These are phyloP conservation scores for Penicillium tannophilum DNA, from an alignment of 495 filamentous ascomycete species.

Conservation along the genomic window DNA sequence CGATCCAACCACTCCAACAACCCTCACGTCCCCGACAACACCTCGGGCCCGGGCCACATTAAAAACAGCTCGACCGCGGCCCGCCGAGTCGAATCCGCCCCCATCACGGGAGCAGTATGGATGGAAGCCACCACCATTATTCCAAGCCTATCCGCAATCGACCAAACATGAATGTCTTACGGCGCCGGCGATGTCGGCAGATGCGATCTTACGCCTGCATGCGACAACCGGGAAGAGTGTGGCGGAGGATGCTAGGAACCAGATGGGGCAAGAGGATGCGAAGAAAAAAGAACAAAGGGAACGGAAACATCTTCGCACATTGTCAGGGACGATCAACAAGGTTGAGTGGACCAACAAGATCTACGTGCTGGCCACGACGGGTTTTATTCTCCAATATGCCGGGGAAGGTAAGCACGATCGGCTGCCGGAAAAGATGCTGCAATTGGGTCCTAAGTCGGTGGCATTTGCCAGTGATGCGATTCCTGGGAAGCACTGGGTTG, in stretches of 20 bases:
- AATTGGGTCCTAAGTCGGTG: slow-evolving; percentile 80
- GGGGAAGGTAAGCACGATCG: slow-evolving; percentile 79
- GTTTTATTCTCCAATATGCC: slow-evolving; percentile 85
- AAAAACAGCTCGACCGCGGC: slow-evolving; percentile 25
- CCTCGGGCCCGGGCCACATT: slow-evolving; percentile 26
- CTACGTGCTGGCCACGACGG: slow-evolving; percentile 78
- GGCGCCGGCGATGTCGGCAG: slow-evolving; percentile 53
- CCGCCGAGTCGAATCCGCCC: slow-evolving; percentile 21
- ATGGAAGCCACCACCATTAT: slow-evolving; percentile 83
- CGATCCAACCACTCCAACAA: slow-evolving; percentile 25
- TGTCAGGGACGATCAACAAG: slow-evolving; percentile 63
- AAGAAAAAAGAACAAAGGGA: slow-evolving; percentile 50
- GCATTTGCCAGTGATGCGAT: slow-evolving; percentile 94
- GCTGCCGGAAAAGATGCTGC: slow-evolving; percentile 83
- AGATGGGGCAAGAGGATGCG: slow-evolving; percentile 15
- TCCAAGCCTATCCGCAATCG: slow-evolving; percentile 88
- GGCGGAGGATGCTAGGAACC: slow-evolving; percentile 8
- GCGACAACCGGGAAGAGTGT: slow-evolving; percentile 43
- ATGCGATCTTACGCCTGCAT: slow-evolving; percentile 61
- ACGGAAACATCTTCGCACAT: slow-evolving; percentile 47
- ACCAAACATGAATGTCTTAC: slow-evolving; percentile 58
- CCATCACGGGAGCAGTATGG: slow-evolving; percentile 32
- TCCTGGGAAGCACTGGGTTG: slow-evolving; percentile 87
- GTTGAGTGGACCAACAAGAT: slow-evolving; percentile 82
- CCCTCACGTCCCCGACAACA: slow-evolving; percentile 32